Conservation (phyloP, 78 protist species). For the Parvularia atlantis region DNA sequence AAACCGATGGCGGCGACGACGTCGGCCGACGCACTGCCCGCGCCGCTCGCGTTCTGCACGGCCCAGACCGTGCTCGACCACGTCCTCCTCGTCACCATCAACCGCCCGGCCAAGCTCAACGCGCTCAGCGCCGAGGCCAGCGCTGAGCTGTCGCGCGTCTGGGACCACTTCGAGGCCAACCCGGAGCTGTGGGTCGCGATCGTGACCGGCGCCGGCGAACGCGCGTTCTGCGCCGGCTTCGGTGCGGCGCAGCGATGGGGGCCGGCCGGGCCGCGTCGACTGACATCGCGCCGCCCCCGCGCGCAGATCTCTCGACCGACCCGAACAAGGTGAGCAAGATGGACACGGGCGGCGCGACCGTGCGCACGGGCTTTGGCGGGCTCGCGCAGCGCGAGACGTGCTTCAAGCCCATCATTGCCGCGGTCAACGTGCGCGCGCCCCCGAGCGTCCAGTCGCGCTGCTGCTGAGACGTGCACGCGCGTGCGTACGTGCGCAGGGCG, state of each 20-base stretch:
- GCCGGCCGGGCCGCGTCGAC: neutral
- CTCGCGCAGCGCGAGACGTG: neutral
- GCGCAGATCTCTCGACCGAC: neutral
- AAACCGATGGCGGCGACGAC: no score
- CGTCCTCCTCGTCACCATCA: no score
- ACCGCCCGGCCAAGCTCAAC: neutral
- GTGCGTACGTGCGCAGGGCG: neutral
- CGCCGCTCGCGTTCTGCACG: no score
- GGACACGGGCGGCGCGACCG: no score
- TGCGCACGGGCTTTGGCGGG: conserved; percentile 9
- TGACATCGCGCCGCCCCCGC: neutral
- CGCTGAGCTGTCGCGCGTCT: neutral
- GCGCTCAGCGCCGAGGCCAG: neutral
- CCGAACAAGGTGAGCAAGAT: neutral
- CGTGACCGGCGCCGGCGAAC: neutral
- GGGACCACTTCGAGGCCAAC: neutral
- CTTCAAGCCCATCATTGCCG: conserved; percentile 1
- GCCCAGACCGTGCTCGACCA: no score
- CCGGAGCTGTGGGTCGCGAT: neutral
- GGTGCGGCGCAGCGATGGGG: neutral
- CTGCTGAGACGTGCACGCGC: neutral
- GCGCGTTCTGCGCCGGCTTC: conserved; percentile 3
- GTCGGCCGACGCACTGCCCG: no score
- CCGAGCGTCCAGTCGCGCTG: neutral
- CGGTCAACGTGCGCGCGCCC: neutral